Evolutionary conservation across 192 early-diverging fungal species (phyloP), one percentile per base, ranked within the genome.

Genomic region (Mortierella claussenii): DNA sequence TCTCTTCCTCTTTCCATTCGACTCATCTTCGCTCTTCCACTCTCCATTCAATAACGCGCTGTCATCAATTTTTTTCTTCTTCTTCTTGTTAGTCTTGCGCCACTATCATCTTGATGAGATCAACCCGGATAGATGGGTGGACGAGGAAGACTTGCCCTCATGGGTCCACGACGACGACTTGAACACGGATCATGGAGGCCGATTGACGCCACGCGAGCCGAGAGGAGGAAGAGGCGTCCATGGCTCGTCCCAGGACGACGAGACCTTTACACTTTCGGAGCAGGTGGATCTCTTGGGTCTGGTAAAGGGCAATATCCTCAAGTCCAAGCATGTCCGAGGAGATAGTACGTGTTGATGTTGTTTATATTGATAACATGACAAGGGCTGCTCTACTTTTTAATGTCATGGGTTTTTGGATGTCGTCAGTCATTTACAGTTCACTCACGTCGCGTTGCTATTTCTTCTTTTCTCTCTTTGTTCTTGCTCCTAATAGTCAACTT

Each of bases 21-120:
- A n/a, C n/a, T n/a, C n/a, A n/a, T n/a, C n/a, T n/a, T n/a, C n/a
- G n/a, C n/a, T 23, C 50, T 23, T 27, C 50, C 9, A 9, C 50
- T 52, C 50, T 28, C 17, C 6, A 10, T 53, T 33, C 27, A 53
- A 30, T 26, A 17, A 2, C 30, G 15, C 24, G 5, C 28, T 15
- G 27, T 15, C 24, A 9, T 17, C 9, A 17, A 33, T 53, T 30
- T 36, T 40, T 2, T 40, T 55, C 3, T 36, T 36, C 30, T 58
- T 58, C 9, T n/a, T 21, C 9, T 30, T 13, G 2, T 28, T 27
- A 83, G 82, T 88, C 55, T 67, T 88, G 31, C 70, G 83, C 42
- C 79, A 83, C 45, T 88, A 86, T 47, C 68, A 84, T 60, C 62
- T 88, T 23, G 86, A 88, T 55, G 68, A 78, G 8, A 49, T 80